Conservation (phyloP, 1,284 basidiomycete species). For the Ganoderma lucidum region DNA sequence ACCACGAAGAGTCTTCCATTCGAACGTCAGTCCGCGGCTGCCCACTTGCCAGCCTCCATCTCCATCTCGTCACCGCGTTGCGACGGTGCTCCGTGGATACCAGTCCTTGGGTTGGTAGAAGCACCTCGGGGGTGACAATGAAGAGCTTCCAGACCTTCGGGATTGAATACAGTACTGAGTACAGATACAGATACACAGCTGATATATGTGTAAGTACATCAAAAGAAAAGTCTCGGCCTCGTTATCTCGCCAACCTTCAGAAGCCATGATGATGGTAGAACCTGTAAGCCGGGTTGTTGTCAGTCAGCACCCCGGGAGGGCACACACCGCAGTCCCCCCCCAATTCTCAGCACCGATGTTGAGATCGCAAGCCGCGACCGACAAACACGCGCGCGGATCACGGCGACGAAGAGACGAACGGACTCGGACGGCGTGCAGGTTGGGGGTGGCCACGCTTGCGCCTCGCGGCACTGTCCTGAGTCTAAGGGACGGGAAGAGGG, state of each 20-base stretch:
- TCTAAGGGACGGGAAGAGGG: neutral
- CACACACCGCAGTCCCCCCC: neutral
- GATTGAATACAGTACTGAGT: neutral
- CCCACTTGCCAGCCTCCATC: neutral
- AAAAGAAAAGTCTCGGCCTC: neutral
- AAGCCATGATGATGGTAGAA: conserved; percentile 37
- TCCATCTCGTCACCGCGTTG: neutral
- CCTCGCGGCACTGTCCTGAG: neutral
- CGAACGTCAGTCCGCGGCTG: neutral
- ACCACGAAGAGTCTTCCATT: neutral
- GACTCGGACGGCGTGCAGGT: neutral
- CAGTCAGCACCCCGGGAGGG: neutral
- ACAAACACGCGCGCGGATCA: neutral
- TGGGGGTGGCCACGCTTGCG: neutral
- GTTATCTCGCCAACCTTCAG: conserved; percentile 10
- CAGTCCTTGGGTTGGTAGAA: neutral
- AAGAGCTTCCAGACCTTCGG: neutral
- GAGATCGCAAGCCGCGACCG: neutral
- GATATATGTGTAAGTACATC: neutral
- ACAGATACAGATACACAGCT: neutral
- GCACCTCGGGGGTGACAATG: neutral
- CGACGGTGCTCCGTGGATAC: neutral
- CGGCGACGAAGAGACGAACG: neutral
- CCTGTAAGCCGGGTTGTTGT: conserved; percentile 17
- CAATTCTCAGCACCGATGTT: neutral